These are phyloP conservation scores for Vaccinium myrtillus DNA, from an alignment of 148 eudicot species.

Conservation along the genomic window DNA sequence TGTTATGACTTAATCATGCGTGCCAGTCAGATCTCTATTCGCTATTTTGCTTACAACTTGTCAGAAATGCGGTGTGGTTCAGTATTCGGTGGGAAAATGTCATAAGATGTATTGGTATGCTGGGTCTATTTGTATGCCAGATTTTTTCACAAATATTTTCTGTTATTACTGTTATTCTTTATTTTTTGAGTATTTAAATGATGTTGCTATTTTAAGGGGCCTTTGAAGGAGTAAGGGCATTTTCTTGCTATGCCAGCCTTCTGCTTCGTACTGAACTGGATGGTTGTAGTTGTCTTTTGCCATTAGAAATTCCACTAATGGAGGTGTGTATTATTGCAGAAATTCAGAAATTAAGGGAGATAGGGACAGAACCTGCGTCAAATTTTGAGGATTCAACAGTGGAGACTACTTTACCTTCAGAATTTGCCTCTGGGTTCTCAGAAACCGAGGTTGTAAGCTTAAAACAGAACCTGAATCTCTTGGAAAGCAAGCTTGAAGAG, in stretches of 20 bases:
- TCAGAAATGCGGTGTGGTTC: not conserved
- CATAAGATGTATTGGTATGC: not conserved
- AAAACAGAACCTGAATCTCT: conserved; percentile 25
- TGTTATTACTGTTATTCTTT: not conserved
- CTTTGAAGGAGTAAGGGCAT: not conserved
- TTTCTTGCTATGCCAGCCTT: not conserved
- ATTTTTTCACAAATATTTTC: not conserved
- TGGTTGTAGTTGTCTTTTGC: not conserved
- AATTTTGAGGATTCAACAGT: conserved; percentile 33
- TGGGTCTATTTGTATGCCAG: not conserved
- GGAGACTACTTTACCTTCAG: conserved; percentile 16
- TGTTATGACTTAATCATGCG: not conserved
- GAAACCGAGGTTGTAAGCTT: conserved; percentile 28
- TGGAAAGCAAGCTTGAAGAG: conserved; percentile 57
- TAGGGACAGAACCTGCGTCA: conserved; percentile 45
- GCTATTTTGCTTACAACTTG: not conserved
- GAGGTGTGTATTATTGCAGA: conserved; percentile 43
- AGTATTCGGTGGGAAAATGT: not conserved
- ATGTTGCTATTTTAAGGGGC: not conserved
- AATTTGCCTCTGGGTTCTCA: conserved; percentile 12
- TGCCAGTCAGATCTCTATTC: not conserved
- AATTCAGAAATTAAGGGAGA: conserved; percentile 63
- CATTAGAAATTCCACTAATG: not conserved
- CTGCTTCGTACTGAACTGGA: not conserved
- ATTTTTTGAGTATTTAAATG: not conserved